Evolutionary conservation across 2,329 filamentous ascomycete species (phyloP), one percentile per base, ranked within the genome.

Genomic region (Hypoxylon sp.): DNA sequence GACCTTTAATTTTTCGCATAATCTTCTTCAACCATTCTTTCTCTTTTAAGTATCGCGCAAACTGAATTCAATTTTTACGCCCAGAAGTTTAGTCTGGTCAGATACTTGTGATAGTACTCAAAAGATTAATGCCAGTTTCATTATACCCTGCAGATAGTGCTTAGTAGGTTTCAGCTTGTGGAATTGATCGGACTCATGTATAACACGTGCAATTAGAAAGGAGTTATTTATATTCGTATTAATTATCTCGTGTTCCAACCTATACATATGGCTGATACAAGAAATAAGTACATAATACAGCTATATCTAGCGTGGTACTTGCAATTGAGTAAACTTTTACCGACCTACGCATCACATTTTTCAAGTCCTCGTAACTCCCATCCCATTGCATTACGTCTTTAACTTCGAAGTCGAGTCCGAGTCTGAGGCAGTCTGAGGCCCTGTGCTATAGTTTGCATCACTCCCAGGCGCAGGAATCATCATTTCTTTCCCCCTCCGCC

Each of bases 401-500:
- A 15, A 13, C 32, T 13, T 34, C 11, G 3, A 34, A 34, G 15
- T 34, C 11, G 11, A 11, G 32, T 15, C 13, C 11, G 32, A 13
- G 13, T 15, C 13, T 13, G 32, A 13, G 13, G 11, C 32, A n/a
- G n/a, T 15, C 13, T 13, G 32, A 13, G 13, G 11, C 32, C 15
- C 13, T 4, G 15, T 15, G 15, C 10, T 34, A 34, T 34, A 34
- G 32, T 6, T 13, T 4, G 32, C 13, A 34, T 4, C 11, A 13
- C 6, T 34, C 32, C 32, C 2, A 15, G 13, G 32, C 32, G 13
- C 6, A 15, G 17, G 4, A 41, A 6, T 8, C n/a, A 11, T 63
- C 62, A 68, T 56, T 70, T 71, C 52, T 70, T 69, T 43, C 61
- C 59, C 17, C 62, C 43, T 41, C 60, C 54, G 10, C 57, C 30